Evolutionary conservation across 176 grass and related monocot species (phyloP).

Genomic region (Chrysopogon serrulatus): DNA sequence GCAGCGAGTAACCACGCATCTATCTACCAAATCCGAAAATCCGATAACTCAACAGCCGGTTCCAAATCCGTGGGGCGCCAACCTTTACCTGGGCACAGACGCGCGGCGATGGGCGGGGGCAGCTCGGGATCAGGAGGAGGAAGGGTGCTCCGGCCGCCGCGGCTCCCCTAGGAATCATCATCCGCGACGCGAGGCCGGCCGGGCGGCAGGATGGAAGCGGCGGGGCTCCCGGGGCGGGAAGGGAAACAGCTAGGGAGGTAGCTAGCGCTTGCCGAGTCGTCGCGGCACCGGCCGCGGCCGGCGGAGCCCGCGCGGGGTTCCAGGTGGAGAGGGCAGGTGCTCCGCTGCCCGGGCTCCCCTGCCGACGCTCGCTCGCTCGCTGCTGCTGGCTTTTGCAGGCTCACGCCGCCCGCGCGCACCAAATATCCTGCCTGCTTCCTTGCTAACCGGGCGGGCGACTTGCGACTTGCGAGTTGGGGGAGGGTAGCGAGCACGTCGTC

Average conservation of each 20-base stretch:
- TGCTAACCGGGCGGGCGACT: neutral
- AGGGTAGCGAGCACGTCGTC: neutral
- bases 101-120: neutral
- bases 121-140: slow-evolving; percentile 6
- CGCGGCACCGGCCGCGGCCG: neutral
- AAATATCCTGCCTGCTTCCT: neutral
- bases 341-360: neutral
- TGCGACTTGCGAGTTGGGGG: neutral
- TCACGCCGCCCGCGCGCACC: slow-evolving; percentile 24
- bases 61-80: neutral
- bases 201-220: neutral
- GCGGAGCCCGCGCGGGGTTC: neutral
- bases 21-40: slow-evolving; percentile 21
- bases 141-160: neutral
- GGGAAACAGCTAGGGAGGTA: neutral
- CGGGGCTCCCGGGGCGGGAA: neutral
- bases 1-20: neutral
- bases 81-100: neutral
- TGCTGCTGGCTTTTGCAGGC: neutral
- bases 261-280: neutral
- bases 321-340: neutral
- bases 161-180: slow-evolving; percentile 29
- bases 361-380: neutral
- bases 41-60: neutral
- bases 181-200: neutral